Base-by-base conservation (phyloP, 1,139 yeast species). In the Yamadazyma friedrichii region DNA sequence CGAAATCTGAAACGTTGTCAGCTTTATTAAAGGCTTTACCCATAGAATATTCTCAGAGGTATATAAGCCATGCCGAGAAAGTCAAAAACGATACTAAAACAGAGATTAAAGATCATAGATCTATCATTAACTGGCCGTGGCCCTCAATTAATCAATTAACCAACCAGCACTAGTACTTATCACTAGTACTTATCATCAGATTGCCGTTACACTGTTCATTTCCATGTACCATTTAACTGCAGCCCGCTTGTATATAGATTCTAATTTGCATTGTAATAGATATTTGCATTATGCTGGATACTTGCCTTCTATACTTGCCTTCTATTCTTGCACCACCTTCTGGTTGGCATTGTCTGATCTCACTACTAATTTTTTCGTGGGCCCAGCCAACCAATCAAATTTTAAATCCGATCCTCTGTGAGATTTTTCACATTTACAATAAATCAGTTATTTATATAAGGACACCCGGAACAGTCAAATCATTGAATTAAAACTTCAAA, bases 21-120 rank as follows among this genome's bases (percentile, higher is more conserved):
- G 45, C 61, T 39, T 51, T 74, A 9, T 55, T 76, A 17, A 55
- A 62, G 5, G 56, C 78, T 5, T 52, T 73, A 13, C 82, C 67
- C n/a, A 47, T 29, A 45, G 76, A 58, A 43, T 67, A 59, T 59
- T 68, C 63, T 42, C 55, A 43, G 44, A 59, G 78, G 42, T 70
- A 74, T 44, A 59, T 75, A 33, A 48, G 51, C 33, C 80, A 76
- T 51, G 65, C 65, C 11, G 57, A 59, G 29, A 59, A 59, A 36
- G 54, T 64, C 22, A 48, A 45, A 35, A 24, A 33, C 6, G 61
- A 55, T 16, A 50, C 53, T 36, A 30, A 20, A 12, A 12, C 34
- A 24, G 25, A 4, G 3, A 31, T n/a, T 15, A 16, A 24, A n/a
- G 16, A 24, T 13, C 11, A 31, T 9, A 15, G 13, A 12, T 26